These are phyloP conservation scores for Trichomonas tenax DNA, from an alignment of 208 protist genomes.

Conservation along the genomic window DNA sequence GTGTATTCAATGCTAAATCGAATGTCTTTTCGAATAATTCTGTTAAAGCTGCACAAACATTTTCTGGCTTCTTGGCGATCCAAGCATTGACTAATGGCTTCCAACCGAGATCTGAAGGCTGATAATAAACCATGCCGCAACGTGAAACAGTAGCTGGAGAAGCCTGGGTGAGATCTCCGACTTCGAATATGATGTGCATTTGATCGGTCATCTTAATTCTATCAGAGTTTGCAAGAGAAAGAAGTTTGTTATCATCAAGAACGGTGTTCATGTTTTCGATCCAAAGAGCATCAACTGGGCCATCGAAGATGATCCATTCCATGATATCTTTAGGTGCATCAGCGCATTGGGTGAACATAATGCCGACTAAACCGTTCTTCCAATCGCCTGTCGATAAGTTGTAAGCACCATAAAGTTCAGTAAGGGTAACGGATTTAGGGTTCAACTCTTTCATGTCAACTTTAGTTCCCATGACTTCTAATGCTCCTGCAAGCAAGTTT, in stretches of 20 bases:
- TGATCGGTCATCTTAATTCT: constrained; percentile 70
- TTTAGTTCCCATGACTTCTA: constrained; percentile 30
- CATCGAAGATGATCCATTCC: constrained; percentile 91
- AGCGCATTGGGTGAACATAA: constrained; percentile 62
- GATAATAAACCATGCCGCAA: constrained; percentile 92
- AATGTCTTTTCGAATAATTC: not conserved
- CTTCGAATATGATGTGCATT: constrained; percentile 88
- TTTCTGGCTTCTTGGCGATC: constrained; percentile 7
- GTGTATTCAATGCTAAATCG: not conserved
- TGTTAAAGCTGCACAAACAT: not conserved
- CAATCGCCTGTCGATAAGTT: constrained; percentile 59
- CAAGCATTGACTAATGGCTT: not conserved
- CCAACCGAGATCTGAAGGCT: constrained; percentile 74
- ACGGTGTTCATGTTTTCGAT: constrained; percentile 98
- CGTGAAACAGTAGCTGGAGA: constrained; percentile 94
- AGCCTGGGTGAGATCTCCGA: constrained; percentile 82
- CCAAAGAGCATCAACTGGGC: constrained; percentile 91
- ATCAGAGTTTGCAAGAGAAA: constrained; percentile 80
- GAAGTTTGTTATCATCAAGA: constrained; percentile 89
- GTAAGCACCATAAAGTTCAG: constrained; percentile 84
- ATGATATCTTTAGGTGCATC: constrained; percentile 43
- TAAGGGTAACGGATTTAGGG: constrained; percentile 80
- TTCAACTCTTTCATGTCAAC: constrained; percentile 72
- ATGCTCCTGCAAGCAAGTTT: constrained; percentile 30
- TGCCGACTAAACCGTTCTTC: constrained; percentile 55